Base-by-base conservation (phyloP, 1,284 basidiomycete genomes). In the Rhodotorula sp. region DNA sequence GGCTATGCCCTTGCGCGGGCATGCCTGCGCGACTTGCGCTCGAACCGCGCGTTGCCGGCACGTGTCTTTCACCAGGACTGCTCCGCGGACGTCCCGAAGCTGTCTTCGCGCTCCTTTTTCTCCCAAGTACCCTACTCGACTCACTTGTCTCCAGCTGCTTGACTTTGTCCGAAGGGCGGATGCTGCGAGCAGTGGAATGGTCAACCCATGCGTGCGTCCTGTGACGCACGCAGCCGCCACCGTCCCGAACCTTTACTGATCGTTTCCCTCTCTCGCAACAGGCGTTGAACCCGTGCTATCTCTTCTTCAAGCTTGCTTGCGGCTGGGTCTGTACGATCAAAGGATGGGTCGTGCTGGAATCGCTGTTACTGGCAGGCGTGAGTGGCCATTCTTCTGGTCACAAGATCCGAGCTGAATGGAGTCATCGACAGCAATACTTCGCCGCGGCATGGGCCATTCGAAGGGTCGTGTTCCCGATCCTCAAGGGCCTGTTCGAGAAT, bases 401-500 rank as follows among this genome's bases (percentile, higher is more conserved):
- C 4, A 30, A 0, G 12, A 20, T 14, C 15, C 29, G 24, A 4
- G 22, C 18, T 24, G 14, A 22, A 0, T 3, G 10, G 20, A 20
- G 29, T 57, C 1, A 22, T 26, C 22, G 4, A 30, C 51, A 60
- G 69, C 15, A 24, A 14, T 71, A 71, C 62, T 58, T 71, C 20
- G 55, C 37, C 2, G 60, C 30, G 0, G 54, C 54, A 1, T 62
- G 48, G 15, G 59, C 24, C 0, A 20, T 71, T 24, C 58, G 69
- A 12, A 24, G 62, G 24, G 20, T 59, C 14, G 54, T 61, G 10
- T 71, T 71, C 22, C 69, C 69, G 0, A 8, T 48, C 1, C 45
- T 67, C 24, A 71, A 71, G 18, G 6, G 5, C 5, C 17, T 64
- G 1, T 66, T 67, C 22, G 66, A 71, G 55, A 61, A 64, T 30